Evolutionary conservation across 2,329 filamentous ascomycete genomes (phyloP).

Genomic region (Colletotrichum sp.): DNA sequence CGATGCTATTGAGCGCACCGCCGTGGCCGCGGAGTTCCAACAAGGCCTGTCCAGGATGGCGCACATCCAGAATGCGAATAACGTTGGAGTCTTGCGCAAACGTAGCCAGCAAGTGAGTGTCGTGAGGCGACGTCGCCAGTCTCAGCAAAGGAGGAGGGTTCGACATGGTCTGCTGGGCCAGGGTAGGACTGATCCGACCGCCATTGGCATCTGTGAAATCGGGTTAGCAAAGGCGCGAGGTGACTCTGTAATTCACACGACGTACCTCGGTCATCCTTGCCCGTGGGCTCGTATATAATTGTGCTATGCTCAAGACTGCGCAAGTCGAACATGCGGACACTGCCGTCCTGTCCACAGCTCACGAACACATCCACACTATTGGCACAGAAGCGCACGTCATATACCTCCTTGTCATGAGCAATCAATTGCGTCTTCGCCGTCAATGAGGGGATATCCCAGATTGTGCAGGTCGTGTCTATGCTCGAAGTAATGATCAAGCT

Average conservation of each 20-base stretch:
- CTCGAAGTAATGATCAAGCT: conserved; percentile 98
- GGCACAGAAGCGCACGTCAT: conserved; percentile 96
- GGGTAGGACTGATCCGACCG: conserved; percentile 73
- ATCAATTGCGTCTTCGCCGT: conserved; percentile 98
- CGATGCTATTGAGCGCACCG: conserved; percentile 86
- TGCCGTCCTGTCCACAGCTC: conserved; percentile 95
- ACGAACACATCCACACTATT: conserved; percentile 99
- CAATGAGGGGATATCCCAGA: conserved; percentile 98
- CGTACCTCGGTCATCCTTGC: conserved; percentile 78
- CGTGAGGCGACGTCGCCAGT: conserved; percentile 90
- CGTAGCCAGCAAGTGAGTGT: conserved; percentile 94
- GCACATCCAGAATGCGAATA: conserved; percentile 93
- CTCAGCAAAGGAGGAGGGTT: conserved; percentile 80
- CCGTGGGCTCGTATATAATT: conserved; percentile 97
- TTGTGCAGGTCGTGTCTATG: conserved; percentile 98
- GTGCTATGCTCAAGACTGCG: conserved; percentile 96
- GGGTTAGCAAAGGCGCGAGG: neutral
- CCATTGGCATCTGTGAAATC: conserved; percentile 54
- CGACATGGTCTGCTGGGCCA: conserved; percentile 78
- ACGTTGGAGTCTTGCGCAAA: conserved; percentile 93
- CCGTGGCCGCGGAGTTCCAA: conserved; percentile 91
- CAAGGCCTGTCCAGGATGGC: conserved; percentile 93
- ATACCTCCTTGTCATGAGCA: conserved; percentile 98
- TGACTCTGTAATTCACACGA: neutral
- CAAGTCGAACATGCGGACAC: conserved; percentile 98